These are phyloP conservation scores for Apiospora malaysiana DNA, from an alignment of 2,329 filamentous ascomycete species.

Conservation along the genomic window DNA sequence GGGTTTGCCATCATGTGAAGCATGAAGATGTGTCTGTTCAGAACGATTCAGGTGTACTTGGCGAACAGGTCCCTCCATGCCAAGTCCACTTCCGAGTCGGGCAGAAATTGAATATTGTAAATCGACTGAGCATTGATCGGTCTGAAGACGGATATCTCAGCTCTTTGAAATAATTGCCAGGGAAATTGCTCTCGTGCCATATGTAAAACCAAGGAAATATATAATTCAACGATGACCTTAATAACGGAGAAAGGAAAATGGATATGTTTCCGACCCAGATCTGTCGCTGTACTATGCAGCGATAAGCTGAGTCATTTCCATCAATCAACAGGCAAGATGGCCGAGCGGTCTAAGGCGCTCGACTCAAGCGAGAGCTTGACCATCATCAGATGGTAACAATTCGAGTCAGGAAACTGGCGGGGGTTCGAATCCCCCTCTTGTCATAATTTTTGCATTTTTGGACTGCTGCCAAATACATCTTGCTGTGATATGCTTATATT, in stretches of 20 bases:
- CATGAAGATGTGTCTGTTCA: not conserved
- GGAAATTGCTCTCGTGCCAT: too few species aligned
- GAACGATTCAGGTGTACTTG: not conserved
- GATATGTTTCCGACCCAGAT: too few species aligned
- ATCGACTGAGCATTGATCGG: too few species aligned
- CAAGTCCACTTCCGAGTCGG: too few species aligned
- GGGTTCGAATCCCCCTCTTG: slow-evolving; percentile 19
- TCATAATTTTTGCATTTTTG: slow-evolving; percentile 3
- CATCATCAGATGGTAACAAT: slow-evolving; percentile 14
- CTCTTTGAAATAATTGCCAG: too few species aligned
- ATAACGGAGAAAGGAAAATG: too few species aligned
- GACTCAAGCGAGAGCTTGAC: slow-evolving; percentile 12
- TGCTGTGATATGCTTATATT: too few species aligned
- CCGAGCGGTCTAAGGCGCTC: slow-evolving; percentile 18
- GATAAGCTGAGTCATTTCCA: not conserved
- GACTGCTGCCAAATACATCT: not conserved
- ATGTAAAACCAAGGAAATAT: not conserved
- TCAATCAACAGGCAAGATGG: slow-evolving; percentile 12
- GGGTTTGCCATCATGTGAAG: not conserved
- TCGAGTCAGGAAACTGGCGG: slow-evolving; percentile 19
- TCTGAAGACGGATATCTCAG: too few species aligned
- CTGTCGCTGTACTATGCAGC: not conserved
- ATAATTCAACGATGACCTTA: not conserved
- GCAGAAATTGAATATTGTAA: too few species aligned
- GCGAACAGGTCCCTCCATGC: too few species aligned